These are phyloP conservation scores for Curvularia verruculosa DNA, from an alignment of 2,329 filamentous ascomycete species.

Conservation along the genomic window DNA sequence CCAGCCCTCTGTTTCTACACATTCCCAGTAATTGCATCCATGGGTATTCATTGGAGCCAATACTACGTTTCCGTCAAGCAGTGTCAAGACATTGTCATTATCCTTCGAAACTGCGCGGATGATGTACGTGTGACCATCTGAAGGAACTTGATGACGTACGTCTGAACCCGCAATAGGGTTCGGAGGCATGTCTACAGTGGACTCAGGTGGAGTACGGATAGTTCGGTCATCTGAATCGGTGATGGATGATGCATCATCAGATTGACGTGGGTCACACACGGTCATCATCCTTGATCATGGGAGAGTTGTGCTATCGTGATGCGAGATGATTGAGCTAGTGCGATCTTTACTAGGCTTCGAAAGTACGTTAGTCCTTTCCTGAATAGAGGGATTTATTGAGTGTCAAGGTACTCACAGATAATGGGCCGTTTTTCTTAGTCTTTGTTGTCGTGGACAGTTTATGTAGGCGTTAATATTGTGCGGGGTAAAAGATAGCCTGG, in stretches of 20 bases:
- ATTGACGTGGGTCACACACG: not conserved
- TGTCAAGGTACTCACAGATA: not conserved
- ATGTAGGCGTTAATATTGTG: not conserved
- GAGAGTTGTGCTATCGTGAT: not conserved
- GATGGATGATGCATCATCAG: conserved; percentile 1
- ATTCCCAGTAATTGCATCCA: conserved; percentile 14
- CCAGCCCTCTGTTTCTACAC: conserved; percentile 17
- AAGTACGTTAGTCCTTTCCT: not conserved
- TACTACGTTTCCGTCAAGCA: conserved; percentile 14
- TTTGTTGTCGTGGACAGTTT: conserved; percentile 1
- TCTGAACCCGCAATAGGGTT: not conserved
- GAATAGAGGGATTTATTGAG: not conserved
- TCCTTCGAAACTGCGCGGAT: conserved; percentile 12
- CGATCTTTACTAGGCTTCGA: not conserved
- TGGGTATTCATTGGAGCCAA: conserved; percentile 7
- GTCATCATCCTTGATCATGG: not conserved
- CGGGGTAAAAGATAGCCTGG: not conserved
- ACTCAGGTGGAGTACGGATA: conserved; percentile 5
- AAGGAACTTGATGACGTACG: conserved; percentile 4
- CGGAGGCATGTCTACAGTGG: not conserved
- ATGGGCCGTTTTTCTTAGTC: not conserved
- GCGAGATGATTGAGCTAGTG: not conserved
- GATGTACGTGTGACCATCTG: conserved; percentile 11
- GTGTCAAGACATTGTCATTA: conserved; percentile 10
- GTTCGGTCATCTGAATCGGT: conserved; percentile 8